These are phyloP conservation scores for Calycina herbarum DNA, from an alignment of 2,329 filamentous ascomycete species.

Conservation along the genomic window DNA sequence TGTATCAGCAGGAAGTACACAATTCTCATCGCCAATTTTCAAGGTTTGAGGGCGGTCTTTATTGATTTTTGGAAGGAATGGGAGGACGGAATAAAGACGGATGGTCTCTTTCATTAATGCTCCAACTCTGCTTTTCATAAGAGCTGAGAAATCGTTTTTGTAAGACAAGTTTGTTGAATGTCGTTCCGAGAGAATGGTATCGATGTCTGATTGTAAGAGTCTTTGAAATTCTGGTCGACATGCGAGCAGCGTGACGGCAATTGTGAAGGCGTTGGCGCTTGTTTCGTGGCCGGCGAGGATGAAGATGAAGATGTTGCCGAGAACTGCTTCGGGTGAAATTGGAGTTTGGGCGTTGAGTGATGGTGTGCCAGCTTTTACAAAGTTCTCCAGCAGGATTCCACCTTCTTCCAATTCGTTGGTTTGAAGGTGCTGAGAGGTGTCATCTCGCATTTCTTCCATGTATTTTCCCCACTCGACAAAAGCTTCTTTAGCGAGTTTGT, in stretches of 20 bases:
- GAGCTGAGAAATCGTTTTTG: constrained; percentile 60
- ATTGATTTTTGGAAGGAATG: constrained; percentile 67
- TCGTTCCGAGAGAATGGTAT: constrained; percentile 58
- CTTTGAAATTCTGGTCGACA: constrained; percentile 62
- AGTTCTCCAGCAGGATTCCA: neutral
- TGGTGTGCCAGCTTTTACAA: neutral
- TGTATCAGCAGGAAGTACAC: constrained; percentile 57
- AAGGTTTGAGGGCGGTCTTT: constrained; percentile 51
- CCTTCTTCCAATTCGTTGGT: neutral
- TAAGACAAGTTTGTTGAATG: constrained; percentile 67
- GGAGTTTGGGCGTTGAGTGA: neutral
- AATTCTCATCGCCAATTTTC: constrained; percentile 55
- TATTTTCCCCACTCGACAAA: constrained; percentile 6
- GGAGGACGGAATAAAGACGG: constrained; percentile 42
- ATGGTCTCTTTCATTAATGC: constrained; percentile 72
- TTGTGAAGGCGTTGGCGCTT: constrained; percentile 72
- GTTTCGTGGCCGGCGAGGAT: constrained; percentile 77
- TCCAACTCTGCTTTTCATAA: constrained; percentile 70
- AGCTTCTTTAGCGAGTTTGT: constrained; percentile 6
- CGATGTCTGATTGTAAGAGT: constrained; percentile 66
- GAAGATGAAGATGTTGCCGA: constrained; percentile 69
- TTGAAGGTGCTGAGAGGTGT: neutral
- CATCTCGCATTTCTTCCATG: neutral
- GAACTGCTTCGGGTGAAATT: constrained; percentile 42
- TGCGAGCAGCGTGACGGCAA: constrained; percentile 67